Evolutionary conservation across 208 protist species (phyloP).

Genomic region (Acanthamoeba royreba): DNA sequence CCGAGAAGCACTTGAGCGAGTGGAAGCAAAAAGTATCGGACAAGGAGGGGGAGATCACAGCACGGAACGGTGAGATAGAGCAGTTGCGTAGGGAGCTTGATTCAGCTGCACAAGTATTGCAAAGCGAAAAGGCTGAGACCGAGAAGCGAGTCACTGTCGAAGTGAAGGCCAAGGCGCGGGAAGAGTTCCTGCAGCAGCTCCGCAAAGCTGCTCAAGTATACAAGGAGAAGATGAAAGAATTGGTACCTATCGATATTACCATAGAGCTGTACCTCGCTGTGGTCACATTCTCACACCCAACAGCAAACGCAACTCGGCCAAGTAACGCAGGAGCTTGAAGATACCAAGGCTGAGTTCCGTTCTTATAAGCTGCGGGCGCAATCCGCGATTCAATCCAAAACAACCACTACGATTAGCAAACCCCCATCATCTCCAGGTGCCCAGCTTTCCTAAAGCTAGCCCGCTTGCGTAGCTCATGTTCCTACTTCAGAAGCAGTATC

Average conservation of each 20-base stretch:
- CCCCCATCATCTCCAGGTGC: too few species aligned
- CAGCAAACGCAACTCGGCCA: neutral
- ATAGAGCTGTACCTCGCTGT: neutral
- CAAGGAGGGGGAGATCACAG: neutral
- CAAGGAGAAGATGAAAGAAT: constrained; percentile 41
- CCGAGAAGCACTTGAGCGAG: too few species aligned
- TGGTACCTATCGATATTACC: neutral
- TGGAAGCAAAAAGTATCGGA: neutral
- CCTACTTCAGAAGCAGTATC: too few species aligned
- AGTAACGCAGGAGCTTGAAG: constrained; percentile 6
- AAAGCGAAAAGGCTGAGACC: neutral
- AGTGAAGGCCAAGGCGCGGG: constrained; percentile 8
- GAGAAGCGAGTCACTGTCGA: neutral
- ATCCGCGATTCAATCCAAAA: neutral
- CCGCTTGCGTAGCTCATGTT: too few species aligned
- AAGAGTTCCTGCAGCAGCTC: constrained; percentile 14
- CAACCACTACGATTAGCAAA: neutral
- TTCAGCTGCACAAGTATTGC: neutral
- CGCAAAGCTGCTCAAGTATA: constrained; percentile 14
- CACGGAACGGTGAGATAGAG: neutral
- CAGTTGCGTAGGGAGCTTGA: neutral
- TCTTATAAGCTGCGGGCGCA: constrained; percentile 5
- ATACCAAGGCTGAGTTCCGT: constrained; percentile 35
- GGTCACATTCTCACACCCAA: neutral
- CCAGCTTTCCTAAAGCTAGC: too few species aligned